Percentiles rank a stretch among this genome's conserved stretches.
Evolutionary conservation across 169 alveolate species (phyloP).

Genomic region (Perkinsus marinus): DNA sequence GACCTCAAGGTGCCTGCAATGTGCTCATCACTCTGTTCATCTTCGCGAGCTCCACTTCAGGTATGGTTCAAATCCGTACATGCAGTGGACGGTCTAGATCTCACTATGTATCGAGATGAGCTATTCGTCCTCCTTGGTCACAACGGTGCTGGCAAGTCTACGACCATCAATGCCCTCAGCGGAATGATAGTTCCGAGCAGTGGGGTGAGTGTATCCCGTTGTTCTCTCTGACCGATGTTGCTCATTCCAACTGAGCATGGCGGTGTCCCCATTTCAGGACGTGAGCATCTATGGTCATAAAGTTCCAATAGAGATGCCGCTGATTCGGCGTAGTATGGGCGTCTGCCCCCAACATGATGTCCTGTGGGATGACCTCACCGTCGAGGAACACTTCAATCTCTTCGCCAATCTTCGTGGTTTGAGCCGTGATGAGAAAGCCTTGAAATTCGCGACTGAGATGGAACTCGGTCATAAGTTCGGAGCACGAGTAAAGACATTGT

Average conservation of each 20-base stretch:
- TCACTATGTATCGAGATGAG: constrained; percentile 48
- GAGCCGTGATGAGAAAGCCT: background rate
- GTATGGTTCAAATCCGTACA: background rate
- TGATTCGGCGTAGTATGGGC: constrained; percentile 32
- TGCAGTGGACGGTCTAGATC: constrained; percentile 26
- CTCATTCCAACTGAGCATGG: no score
- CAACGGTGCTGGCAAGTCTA: constrained; percentile 87
- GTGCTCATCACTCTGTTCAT: background rate
- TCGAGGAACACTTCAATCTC: constrained; percentile 47
- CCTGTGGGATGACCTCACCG: constrained; percentile 54
- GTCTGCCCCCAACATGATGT: constrained; percentile 71
- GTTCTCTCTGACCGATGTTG: no score
- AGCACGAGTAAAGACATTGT: background rate
- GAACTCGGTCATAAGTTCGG: background rate
- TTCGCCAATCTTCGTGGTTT: background rate
- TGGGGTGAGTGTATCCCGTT: background rate
- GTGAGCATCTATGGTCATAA: background rate
- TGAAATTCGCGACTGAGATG: background rate
- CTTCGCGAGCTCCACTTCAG: background rate
- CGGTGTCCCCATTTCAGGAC: background rate
- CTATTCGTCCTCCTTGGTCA: constrained; percentile 68
- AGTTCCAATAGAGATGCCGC: background rate
- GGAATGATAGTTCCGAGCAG: constrained; percentile 13
- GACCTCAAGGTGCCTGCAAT: background rate
- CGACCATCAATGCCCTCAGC: constrained; percentile 57